Base-by-base conservation (phyloP, 495 filamentous ascomycete genomes). In the Parachaetomium inaequale region DNA sequence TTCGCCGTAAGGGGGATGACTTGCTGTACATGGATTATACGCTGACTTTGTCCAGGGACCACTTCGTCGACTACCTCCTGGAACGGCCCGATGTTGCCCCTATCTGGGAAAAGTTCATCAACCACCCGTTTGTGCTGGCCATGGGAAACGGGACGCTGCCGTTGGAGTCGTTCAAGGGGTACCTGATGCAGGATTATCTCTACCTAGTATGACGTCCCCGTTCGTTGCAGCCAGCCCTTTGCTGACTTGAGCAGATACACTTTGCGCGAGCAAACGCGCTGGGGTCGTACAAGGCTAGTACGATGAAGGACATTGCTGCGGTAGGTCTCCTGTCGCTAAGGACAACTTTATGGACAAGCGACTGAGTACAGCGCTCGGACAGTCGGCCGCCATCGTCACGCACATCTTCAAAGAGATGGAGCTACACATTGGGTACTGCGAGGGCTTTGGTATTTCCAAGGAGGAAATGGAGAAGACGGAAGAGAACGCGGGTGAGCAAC, bases 111-210 rank as follows among this genome's bases (percentile, higher is more conserved):
- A 79, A 75, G 8, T 91, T 90, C 69, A 86, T 88, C 14, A 78
- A 90, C 59, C 93, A 97, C 68, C 82, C 85, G 1, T 97, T 97
- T 72, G 89, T 95, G 14, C 66, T 82, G 51, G 81, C 82, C n/a
- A 72, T 97, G 68, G 92, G 87, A 0, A 78, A 86, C 64, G 91
- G 90, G 2, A 87, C 82, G 10, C 79, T 97, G 42, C 86, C 87
- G 2, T 56, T 85, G 2, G 84, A 88, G 49, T 82, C 81, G 5
- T 96, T 96, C 76, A 92, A 92, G 72, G 79, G 88, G 51, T 96
- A 96, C 68, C 79, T 96, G 45, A 81, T 93, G 25, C 92, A 96
- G 67, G 92, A 96, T 70, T 96, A 96, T 72, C 76, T 96, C 32
- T 96, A 91, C 66, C 78, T 96, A 23, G 89, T 95, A 59, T 65